Base-by-base conservation (phyloP, 192 early-diverging fungal species). In the Jimgerdemannia flammicorona region DNA sequence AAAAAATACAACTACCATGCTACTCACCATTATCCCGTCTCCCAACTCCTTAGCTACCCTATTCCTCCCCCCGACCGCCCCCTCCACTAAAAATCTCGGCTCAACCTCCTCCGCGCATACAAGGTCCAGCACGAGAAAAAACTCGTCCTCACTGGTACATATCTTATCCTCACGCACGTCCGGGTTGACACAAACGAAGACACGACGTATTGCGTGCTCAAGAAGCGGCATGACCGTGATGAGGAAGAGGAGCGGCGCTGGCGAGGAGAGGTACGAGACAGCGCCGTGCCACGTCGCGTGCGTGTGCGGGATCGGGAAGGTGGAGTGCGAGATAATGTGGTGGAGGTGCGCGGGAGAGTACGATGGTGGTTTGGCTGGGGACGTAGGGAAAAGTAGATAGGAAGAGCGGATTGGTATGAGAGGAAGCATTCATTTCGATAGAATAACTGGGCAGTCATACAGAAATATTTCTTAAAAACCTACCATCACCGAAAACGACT, bases 121-220 rank as follows among this genome's bases (percentile, higher is more conserved):
- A 42, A 77, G 44, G 44, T 77, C 72, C n/a, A 77, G 49, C 40
- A 71, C 72, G 19, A 77, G 66, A 67, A 73, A 77, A 66, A 72
- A 77, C 72, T 77, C 43, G 14, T 71, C 75, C 10, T 72, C 71
- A 18, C 66, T 49, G 2, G 75, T 77, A 17, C 40, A 19, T 18
- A 77, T 9, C 40, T 42, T 20, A 66, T 77, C 43, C 29, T 67
- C 64, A 44, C 54, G 42, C 3, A 73, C 72, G 49, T 68, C 69
- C 54, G 39, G 39, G 18, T 77, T 77, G 4, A 77, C 10, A 73
- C 17, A 77, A 18, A 77, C 43, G 40, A 66, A 77, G 10, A 77
- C 42, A 41, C 71, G 71, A 19, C 75, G 43, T 43, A 77, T n/a
- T 42, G 65, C 71, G 66, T 73, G 64, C 40, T 77, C 75, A 42